Evolutionary conservation across 169 alveolate species (phyloP).

Genomic region (Perkinsus olseni): DNA sequence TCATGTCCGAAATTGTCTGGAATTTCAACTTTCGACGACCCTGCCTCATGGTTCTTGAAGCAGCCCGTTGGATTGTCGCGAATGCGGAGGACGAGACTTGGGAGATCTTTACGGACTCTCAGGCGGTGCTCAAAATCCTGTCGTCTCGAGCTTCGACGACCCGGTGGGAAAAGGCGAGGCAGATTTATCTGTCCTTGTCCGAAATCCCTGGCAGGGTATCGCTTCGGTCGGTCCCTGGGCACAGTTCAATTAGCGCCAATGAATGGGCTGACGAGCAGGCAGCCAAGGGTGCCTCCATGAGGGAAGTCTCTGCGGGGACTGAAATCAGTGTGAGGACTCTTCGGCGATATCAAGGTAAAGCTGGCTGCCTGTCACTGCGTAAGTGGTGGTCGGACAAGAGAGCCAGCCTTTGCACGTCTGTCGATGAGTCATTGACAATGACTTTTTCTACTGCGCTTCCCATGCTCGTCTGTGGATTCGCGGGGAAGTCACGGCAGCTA

Average conservation of each 20-base stretch:
- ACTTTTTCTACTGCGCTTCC: not conserved
- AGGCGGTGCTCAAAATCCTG: not conserved
- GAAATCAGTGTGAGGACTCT: not conserved
- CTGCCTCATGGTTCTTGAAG: too few relatives aligned
- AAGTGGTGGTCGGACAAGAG: not conserved
- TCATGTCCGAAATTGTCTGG: too few relatives aligned
- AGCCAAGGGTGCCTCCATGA: not conserved
- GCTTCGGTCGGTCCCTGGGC: not conserved
- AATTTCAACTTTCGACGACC: too few relatives aligned
- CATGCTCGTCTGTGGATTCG: not conserved
- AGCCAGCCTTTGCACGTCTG: not conserved
- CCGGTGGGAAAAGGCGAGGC: not conserved
- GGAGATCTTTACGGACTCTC: not conserved
- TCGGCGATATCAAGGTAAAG: not conserved
- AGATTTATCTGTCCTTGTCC: not conserved
- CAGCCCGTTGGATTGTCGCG: too few relatives aligned
- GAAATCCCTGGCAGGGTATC: not conserved
- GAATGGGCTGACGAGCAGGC: not conserved
- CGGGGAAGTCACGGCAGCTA: not conserved
- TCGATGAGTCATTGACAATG: too few relatives aligned
- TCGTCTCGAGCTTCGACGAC: not conserved
- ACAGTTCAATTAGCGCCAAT: not conserved
- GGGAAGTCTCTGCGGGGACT: not conserved
- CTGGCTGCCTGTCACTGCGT: not conserved
- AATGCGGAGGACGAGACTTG: not conserved